Conservation (phyloP, 1,139 yeast species). For the Pichia cactophila region DNA sequence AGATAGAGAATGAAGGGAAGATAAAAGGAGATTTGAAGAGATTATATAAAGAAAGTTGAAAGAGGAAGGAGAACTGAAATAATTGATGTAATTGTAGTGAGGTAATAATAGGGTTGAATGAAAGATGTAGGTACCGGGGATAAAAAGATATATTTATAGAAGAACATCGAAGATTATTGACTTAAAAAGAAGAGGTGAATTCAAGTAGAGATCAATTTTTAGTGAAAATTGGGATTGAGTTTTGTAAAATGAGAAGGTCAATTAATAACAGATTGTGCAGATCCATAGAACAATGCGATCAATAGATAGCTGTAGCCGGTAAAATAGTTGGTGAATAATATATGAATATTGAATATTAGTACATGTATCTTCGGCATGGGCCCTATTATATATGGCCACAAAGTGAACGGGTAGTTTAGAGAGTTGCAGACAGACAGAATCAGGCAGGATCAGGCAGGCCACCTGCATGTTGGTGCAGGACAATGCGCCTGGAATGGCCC, state of each 20-base stretch:
- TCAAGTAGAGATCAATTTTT: not conserved
- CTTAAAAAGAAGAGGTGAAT: not conserved
- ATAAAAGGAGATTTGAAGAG: not conserved
- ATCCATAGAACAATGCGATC: not conserved
- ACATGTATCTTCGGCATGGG: too few species aligned
- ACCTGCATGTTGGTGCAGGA: not conserved
- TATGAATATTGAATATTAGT: too few species aligned
- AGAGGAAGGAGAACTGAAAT: not conserved
- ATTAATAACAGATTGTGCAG: not conserved
- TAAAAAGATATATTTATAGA: not conserved
- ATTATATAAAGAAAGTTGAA: too few species aligned
- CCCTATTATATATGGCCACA: too few species aligned
- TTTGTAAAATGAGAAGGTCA: not conserved
- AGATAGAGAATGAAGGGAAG: not conserved
- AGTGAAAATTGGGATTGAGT: not conserved
- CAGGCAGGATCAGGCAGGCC: not conserved
- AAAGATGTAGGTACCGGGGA: not conserved
- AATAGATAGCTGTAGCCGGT: too few species aligned
- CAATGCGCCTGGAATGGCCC: not conserved
- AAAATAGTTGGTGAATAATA: too few species aligned
- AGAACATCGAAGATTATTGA: not conserved
- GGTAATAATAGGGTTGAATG: not conserved
- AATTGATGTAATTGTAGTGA: too few species aligned
- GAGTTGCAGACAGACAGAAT: too few species aligned
- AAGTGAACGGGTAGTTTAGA: too few species aligned